These are phyloP conservation scores for Guillardia theta DNA, from an alignment of 78 protist species.

Conservation along the genomic window DNA sequence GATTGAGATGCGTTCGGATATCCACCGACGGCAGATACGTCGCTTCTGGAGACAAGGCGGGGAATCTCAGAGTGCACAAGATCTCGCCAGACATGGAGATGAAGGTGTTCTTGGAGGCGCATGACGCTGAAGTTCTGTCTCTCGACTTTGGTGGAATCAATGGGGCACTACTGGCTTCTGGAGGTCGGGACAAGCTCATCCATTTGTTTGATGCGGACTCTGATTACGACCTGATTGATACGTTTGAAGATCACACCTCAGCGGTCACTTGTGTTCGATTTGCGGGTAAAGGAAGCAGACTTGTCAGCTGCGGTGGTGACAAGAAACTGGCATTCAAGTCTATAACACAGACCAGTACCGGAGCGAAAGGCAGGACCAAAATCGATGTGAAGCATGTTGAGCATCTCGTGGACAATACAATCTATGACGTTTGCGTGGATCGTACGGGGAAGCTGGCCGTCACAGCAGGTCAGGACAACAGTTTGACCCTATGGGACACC, in stretches of 20 bases:
- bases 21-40: not conserved
- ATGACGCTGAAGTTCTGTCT: not conserved
- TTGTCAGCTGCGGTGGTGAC: not conserved
- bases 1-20: too few species aligned
- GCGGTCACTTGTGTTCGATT: not conserved
- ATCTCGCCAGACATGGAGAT: not conserved
- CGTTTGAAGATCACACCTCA: not conserved
- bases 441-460: not conserved
- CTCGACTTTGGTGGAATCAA: not conserved
- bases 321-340: not conserved
- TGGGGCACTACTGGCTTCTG: not conserved
- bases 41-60: not conserved
- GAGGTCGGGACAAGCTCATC: not conserved
- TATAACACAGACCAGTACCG: too few species aligned
- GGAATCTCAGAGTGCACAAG: not conserved
- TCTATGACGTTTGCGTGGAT: not conserved
- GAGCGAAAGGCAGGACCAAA: too few species aligned
- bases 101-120: not conserved
- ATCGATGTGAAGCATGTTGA: not conserved
- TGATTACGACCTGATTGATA: not conserved
- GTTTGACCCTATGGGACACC: not conserved
- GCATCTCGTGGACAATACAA: not conserved
- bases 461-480: not conserved
- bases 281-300: not conserved
- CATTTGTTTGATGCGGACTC: not conserved